Evolutionary conservation across 768 basidiomycete genomes (phyloP), one percentile per base, ranked within the genome.

Genomic region (Trametes coccinea): DNA sequence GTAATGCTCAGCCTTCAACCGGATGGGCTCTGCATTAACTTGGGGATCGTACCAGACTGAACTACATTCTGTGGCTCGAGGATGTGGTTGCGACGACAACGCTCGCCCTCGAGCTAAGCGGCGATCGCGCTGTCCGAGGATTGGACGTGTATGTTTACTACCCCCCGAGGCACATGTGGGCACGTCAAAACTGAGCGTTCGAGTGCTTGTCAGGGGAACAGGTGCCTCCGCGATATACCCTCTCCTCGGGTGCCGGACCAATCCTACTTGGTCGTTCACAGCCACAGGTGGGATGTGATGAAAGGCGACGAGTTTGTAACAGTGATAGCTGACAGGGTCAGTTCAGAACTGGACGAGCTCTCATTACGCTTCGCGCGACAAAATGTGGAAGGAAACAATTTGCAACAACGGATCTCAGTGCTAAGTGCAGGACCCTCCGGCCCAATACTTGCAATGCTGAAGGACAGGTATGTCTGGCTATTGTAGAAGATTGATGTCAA

Each of bases 141-240:
- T 71, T 92, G 11, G 93, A 95, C 67, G 82, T 95, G 94, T 94
- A 70, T 53, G 86, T 52, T 45, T 44, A 51, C 5, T 2, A 6
- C 4, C 14, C 27, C 27, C 44, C 39, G 44, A 22, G 43, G 16
- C 6, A 54, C 4, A 16, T 13, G 13, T 22, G 22, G 22, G 39
- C 39, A 39, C 13, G 39, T 6, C 53, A n/a, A 27, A 14, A 44
- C 22, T 5, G 22, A 37, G 34, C 31, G 44, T 30, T 43, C 22
- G 14, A 2, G 7, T 7, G 13, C 8, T 27, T 34, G 3, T 11
- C 64, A 93, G 93, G 41, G 96, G 96, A 22, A 96, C 95, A 7
- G 96, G 96, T 0, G 88, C 94, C 6, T 92, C 92, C 0, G 90
- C 86, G 0, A 93, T 98, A 57, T 98, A 97, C 66, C 89, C 95